Evolutionary conservation across 225 moss, liverwort and hornwort genomes (phyloP).

Genomic region (Bryum argenteum): DNA sequence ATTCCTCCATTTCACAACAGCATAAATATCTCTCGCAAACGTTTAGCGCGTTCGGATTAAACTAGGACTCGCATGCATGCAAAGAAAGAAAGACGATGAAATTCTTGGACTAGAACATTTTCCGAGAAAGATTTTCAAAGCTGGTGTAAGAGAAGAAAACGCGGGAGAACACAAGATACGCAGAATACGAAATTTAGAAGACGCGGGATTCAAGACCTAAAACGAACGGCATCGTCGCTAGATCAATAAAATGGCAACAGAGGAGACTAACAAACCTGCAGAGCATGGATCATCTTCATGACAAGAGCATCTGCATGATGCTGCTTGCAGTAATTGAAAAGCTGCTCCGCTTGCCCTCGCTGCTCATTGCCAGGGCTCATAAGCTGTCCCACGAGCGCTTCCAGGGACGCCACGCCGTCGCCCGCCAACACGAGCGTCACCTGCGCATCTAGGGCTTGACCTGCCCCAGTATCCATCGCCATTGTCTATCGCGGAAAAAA

Average conservation of each 20-base stretch:
- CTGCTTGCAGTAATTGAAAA: conserved; percentile 89
- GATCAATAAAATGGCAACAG: conserved; percentile 15
- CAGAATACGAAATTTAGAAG: background rate
- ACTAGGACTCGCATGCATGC: background rate
- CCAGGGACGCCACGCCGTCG: conserved; percentile 78
- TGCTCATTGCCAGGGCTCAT: conserved; percentile 97
- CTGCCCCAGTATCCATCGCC: conserved; percentile 78
- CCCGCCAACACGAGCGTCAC: conserved; percentile 81
- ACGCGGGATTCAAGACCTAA: conserved; percentile 4
- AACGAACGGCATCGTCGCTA: background rate
- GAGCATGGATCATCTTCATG: conserved; percentile 87
- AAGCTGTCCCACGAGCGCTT: conserved; percentile 84
- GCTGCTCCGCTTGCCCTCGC: conserved; percentile 92
- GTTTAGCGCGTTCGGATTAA: background rate
- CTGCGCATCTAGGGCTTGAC: conserved; percentile 79
- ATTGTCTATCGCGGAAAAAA: conserved; percentile 24
- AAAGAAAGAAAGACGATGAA: background rate
- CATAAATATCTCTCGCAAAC: background rate
- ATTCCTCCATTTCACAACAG: background rate
- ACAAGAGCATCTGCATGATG: conserved; percentile 91
- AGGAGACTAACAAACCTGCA: conserved; percentile 55
- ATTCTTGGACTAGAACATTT: background rate
- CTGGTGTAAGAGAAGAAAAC: background rate
- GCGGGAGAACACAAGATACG: background rate
- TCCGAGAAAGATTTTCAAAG: background rate